These are phyloP conservation scores for Datisca glomerata DNA, from an alignment of 306 rosid species.

Conservation along the genomic window DNA sequence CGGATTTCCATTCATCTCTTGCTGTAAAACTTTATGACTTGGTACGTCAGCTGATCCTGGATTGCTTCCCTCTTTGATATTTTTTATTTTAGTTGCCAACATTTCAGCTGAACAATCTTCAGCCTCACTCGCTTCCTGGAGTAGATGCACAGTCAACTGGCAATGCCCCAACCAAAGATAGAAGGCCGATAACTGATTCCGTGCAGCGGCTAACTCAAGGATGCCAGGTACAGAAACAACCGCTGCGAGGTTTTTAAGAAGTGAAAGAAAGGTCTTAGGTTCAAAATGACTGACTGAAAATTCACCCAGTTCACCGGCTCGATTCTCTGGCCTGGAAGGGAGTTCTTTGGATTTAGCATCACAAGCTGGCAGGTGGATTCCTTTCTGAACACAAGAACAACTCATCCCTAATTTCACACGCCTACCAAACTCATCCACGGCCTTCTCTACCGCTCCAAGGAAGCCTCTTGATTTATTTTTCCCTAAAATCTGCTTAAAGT, in stretches of 20 bases:
- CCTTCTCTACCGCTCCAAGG: conserved; percentile 42
- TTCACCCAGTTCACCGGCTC: conserved; percentile 20
- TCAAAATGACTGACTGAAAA: conserved; percentile 22
- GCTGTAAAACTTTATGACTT: neutral
- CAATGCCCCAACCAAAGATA: conserved; percentile 26
- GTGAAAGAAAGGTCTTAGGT: conserved; percentile 20
- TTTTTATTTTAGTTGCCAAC: neutral
- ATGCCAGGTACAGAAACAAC: conserved; percentile 19
- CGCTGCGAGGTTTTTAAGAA: conserved; percentile 22
- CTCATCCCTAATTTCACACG: conserved; percentile 30
- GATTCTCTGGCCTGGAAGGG: conserved; percentile 3
- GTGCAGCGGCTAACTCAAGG: conserved; percentile 23
- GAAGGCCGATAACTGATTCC: conserved; percentile 31
- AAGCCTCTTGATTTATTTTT: conserved; percentile 29
- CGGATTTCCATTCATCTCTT: conserved; percentile 7
- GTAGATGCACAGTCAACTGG: conserved; percentile 33
- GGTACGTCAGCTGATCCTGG: conserved; percentile 2
- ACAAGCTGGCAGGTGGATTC: conserved; percentile 2
- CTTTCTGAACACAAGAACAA: conserved; percentile 20
- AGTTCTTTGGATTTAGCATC: conserved; percentile 10
- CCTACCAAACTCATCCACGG: conserved; percentile 36
- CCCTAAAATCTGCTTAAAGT: conserved; percentile 23
- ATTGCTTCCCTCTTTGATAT: conserved; percentile 1
- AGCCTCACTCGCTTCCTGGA: conserved; percentile 14
- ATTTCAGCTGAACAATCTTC: conserved; percentile 8